Evolutionary conservation across 2,329 filamentous ascomycete genomes (phyloP), one percentile per base, ranked within the genome.

Genomic region (Hymenoscyphus scutula): DNA sequence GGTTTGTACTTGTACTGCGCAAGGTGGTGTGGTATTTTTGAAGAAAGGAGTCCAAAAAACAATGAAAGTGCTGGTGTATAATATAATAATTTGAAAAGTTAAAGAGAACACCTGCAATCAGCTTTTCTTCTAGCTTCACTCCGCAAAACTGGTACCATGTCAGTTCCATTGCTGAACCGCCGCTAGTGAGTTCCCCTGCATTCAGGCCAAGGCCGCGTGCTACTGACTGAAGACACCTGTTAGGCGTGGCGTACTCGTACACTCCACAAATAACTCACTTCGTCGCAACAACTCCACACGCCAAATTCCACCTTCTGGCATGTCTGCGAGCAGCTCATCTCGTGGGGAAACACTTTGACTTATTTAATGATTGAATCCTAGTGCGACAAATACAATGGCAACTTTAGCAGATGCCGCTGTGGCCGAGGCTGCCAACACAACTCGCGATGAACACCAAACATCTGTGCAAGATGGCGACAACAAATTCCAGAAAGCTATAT

Each of bases 401-500:
- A 70, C 71, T 58, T 65, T 71, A 56, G 68, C 67, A 51, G 71
- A 71, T 30, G 58, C 70, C 41, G 65, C 68, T 30, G 57, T 71
- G 19, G 67, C 57, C 30, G 68, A 67, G 55, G 64, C 66, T 19
- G 62, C 67, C 7, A 56, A 59, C 54, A 64, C 54, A 38, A 51
- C 56, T 27, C 54, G 56, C 54, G 56, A 60, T 41, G 32, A 38
- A 10, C 66, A 61, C 59, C 61, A 41, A 62, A 60, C 65, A 65
- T 45, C 64, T 41, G 64, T 60, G 32, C 65, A 69, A 11, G 84
- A 87, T 56, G 84, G 84, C 38, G 87, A 89, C 70, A 98, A 96
- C 80, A 97, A 97, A 77, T 99, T 99, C 76, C 95, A 99, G 76
- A 90, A 89, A 74, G 95, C 95, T 62, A 96, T 99, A 70, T 91